phyloP scores from a whole-genome alignment of 208 protist species.

The Wallacemonas sp. region DNA sequence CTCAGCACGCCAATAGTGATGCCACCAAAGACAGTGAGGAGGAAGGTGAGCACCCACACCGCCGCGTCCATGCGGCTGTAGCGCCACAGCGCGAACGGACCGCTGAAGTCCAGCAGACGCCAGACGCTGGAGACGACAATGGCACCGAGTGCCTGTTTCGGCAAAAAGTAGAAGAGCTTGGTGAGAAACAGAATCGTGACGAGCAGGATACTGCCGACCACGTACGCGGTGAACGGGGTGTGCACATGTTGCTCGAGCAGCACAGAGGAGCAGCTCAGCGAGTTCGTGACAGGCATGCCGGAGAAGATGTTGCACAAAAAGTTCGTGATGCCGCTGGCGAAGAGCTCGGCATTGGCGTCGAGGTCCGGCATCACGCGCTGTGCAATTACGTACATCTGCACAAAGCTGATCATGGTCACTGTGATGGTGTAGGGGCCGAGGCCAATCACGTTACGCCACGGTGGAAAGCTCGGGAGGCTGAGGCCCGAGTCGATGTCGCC shows the following conservation, averaged over 20 bases:
- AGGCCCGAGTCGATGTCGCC: conserved; percentile 34
- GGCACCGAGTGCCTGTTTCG: conserved; percentile 55
- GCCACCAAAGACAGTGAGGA: conserved; percentile 50
- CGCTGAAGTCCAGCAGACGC: conserved; percentile 54
- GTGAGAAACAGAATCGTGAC: conserved; percentile 51
- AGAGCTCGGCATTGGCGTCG: conserved; percentile 56
- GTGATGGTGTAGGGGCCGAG: conserved; percentile 61
- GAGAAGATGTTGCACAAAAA: conserved; percentile 47
- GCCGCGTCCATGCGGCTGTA: conserved; percentile 56
- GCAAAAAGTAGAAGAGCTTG: conserved; percentile 59
- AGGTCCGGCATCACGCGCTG: conserved; percentile 51
- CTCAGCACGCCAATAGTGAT: conserved; percentile 57
- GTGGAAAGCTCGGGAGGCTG: conserved; percentile 34
- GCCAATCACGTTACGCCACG: conserved; percentile 40
- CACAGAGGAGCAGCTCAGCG: conserved; percentile 57
- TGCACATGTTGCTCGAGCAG: conserved; percentile 48
- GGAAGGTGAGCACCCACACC: conserved; percentile 60
- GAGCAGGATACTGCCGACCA: conserved; percentile 38
- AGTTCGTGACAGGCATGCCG: conserved; percentile 59
- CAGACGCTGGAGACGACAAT: conserved; percentile 55
- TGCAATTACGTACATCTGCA: conserved; percentile 66
- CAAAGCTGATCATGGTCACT: conserved; percentile 56
- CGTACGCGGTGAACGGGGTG: conserved; percentile 46
- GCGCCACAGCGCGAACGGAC: conserved; percentile 35
- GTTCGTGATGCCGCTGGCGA: conserved; percentile 46